Base-by-base conservation (phyloP, 139 green algal species). In the Zygnema cylindricum region DNA sequence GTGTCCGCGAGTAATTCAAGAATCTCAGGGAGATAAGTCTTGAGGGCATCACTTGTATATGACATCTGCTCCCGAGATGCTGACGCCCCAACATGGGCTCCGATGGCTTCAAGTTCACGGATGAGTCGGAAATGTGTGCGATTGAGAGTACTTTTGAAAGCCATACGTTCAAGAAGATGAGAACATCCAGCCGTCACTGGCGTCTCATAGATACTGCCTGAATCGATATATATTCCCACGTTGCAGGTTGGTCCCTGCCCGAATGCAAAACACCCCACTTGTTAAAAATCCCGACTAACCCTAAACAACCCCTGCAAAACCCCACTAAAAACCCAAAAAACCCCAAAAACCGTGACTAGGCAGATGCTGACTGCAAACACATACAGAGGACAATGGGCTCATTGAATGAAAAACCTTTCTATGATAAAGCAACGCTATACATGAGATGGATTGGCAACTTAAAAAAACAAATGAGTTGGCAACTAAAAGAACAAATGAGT, bases 91-190 rank as follows among this genome's bases (percentile, higher is more conserved):
- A 98, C 92, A 92, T 95, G 98, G 54, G 90, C 95, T 0, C 97
- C 97, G 16, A 99, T 95, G 1, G 93, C 93, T 86, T 99, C 97
- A 1, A 98, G 93, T 94, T 98, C 95, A 0, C 95, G 93, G 22
- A 95, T 88, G 11, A 98, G 76, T 2, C 95, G 92, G 89, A 98
- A 94, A 83, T 95, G 90, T 1, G 93, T 96, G 35, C 96, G 90
- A 91, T 98, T 95, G 39, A 63, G 82, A 0, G 96, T 98, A 88
- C 93, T 90, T 85, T 98, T 98, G 88, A 98, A 99, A 1, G 96
- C 96, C 91, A 98, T 94, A 87, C 96, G 96, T 86, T 99, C 97
- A 75, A 99, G 88, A 82, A 99, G 63, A 54, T 98, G 96, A 3
- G 95, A 96, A 25, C 83, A 89, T n/a, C 96, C 96, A 94, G n/a